Conservation (phyloP, 352 stramenopile species). For the Globisporangium barbulae region DNA sequence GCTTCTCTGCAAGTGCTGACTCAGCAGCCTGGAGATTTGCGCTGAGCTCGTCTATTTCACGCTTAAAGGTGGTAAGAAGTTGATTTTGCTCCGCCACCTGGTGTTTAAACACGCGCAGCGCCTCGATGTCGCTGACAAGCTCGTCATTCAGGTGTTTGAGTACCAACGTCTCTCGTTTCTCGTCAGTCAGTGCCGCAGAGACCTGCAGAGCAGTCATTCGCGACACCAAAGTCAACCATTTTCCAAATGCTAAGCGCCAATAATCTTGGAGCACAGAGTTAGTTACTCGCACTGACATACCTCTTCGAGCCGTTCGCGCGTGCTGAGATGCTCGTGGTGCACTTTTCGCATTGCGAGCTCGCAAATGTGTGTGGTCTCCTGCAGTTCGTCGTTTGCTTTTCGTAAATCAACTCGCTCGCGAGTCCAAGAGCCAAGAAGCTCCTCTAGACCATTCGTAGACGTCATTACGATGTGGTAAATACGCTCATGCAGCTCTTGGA, state of each 20-base stretch:
- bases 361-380: conserved; percentile 30
- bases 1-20: neutral
- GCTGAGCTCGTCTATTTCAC: neutral
- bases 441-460: conserved; percentile 13
- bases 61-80: neutral
- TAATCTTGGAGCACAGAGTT: neutral
- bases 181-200: neutral
- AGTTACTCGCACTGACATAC: neutral
- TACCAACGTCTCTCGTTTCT: conserved; percentile 7
- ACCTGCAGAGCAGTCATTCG: conserved; percentile 4
- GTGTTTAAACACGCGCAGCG: conserved; percentile 6
- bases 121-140: conserved; percentile 1
- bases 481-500: conserved; percentile 5
- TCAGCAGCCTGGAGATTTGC: neutral
- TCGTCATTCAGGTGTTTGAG: conserved; percentile 2
- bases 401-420: conserved; percentile 34
- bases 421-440: conserved; percentile 30
- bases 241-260: neutral
- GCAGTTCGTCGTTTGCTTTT: conserved; percentile 25
- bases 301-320: conserved; percentile 1
- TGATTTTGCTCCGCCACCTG: neutral
- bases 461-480: neutral
- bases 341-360: conserved; percentile 35
- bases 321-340: conserved; percentile 16
- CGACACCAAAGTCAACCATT: too few relatives aligned